These are phyloP conservation scores for Heteromeles arbutifolia DNA, from an alignment of 306 rosid species.

Conservation along the genomic window DNA sequence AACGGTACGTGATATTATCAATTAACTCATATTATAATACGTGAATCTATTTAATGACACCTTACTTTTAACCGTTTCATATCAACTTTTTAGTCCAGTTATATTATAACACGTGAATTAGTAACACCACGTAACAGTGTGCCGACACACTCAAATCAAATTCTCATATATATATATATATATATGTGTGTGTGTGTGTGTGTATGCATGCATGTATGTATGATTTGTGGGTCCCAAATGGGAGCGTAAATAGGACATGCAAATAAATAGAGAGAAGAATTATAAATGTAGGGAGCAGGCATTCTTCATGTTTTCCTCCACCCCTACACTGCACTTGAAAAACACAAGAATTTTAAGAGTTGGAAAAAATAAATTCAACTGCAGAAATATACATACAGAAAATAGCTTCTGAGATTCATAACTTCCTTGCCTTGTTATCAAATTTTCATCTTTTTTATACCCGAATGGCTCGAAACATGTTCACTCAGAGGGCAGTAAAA, in stretches of 20 bases:
- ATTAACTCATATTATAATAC: no score
- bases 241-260: background rate
- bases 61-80: no score
- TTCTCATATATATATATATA: no score
- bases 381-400: background rate
- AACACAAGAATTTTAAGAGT: background rate
- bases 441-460: background rate
- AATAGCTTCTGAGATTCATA: background rate
- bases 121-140: background rate
- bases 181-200: no score
- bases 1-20: no score
- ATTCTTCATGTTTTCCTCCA: background rate
- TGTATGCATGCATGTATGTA: no score
- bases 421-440: background rate
- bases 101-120: background rate
- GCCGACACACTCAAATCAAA: background rate
- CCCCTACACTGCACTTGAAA: background rate
- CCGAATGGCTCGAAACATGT: conserved; percentile 36
- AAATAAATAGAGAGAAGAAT: background rate
- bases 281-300: conserved; percentile 14
- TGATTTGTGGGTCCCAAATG: background rate
- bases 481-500: conserved; percentile 22
- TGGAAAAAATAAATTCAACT: background rate
- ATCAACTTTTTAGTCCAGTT: no score
- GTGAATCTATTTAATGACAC: no score